A percentile compares a stretch with the other conserved stretches of the same genome.
Conservation (phyloP, 345 rosid species). For the Euphorbia pulcherrima region DNA sequence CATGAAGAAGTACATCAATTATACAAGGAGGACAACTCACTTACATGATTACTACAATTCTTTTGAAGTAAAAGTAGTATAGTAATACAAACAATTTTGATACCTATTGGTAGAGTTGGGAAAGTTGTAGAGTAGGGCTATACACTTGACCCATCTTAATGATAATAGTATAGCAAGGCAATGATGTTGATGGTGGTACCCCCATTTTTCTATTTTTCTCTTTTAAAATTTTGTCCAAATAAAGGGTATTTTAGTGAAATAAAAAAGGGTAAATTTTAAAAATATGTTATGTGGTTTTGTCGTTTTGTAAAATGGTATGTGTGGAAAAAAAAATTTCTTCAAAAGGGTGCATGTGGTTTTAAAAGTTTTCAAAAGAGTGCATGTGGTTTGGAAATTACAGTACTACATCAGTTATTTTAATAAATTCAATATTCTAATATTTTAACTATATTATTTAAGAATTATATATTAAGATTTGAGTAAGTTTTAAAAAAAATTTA, state of each 20-base stretch:
- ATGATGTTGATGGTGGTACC: constrained; percentile 24
- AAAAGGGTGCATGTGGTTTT: too few relatives aligned
- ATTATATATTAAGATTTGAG: too few relatives aligned
- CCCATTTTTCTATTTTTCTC: background rate
- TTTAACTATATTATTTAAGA: too few relatives aligned
- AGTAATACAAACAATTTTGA: background rate
- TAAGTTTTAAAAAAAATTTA: too few relatives aligned
- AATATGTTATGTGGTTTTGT: too few relatives aligned
- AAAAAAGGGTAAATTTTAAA: too few relatives aligned
- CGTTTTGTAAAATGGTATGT: too few relatives aligned
- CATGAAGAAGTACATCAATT: constrained; percentile 3
- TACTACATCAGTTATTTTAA: too few relatives aligned
- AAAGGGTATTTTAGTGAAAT: background rate
- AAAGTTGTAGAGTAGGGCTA: background rate
- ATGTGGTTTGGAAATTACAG: too few relatives aligned
- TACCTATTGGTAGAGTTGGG: background rate
- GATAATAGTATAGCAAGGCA: constrained; percentile 3
- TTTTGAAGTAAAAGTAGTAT: background rate
- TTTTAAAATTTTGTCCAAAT: background rate
- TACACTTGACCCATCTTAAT: background rate
- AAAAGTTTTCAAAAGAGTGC: too few relatives aligned
- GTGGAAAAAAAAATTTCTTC: too few relatives aligned
- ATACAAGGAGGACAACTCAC: constrained; percentile 19
- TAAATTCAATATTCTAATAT: too few relatives aligned
- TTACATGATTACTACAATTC: constrained; percentile 2